A percentile compares a stretch with the other conserved stretches of the same genome.
phyloP scores from a whole-genome alignment of 495 filamentous ascomycete genomes.

The Aspergillus homomorphus region DNA sequence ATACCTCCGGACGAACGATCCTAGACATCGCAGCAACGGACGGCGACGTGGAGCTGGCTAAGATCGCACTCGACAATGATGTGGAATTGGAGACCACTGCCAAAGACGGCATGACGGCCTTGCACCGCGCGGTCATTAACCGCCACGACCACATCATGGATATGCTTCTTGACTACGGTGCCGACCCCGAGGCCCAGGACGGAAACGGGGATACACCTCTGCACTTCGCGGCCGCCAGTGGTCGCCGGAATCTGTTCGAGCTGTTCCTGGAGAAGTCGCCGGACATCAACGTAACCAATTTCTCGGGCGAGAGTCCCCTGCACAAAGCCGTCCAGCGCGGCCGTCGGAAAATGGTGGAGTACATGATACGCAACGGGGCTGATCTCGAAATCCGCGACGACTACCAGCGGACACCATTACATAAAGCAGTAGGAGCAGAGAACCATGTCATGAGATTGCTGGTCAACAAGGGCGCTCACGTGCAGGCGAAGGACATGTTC shows the following conservation, averaged over 20 bases:
- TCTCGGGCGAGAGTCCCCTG: conserved; percentile 36
- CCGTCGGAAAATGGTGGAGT: conserved; percentile 33
- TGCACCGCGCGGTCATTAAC: conserved; percentile 31
- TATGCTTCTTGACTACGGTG: conserved; percentile 27
- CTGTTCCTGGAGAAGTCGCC: conserved; percentile 40
- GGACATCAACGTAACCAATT: conserved; percentile 37
- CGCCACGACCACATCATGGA: conserved; percentile 34
- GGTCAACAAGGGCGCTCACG: conserved; percentile 22
- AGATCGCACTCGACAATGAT: conserved; percentile 3
- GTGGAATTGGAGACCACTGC: conserved; percentile 16
- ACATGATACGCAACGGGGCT: conserved; percentile 36
- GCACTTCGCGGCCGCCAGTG: conserved; percentile 34
- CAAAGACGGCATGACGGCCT: conserved; percentile 26
- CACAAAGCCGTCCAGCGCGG: conserved; percentile 39
- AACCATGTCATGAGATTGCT: conserved; percentile 27
- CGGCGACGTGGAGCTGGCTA: conserved; percentile 14
- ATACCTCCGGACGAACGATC: conserved; percentile 31
- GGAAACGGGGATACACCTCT: conserved; percentile 32
- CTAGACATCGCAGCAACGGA: conserved; percentile 29
- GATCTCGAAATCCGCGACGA: conserved; percentile 28
- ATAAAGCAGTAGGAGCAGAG: conserved; percentile 28
- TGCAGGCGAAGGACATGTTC: conserved; percentile 27
- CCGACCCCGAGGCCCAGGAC: conserved; percentile 27
- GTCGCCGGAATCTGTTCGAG: conserved; percentile 32
- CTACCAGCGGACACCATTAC: conserved; percentile 18